Conservation (phyloP, 2,329 filamentous ascomycete genomes). For the Penicillium sp. region DNA sequence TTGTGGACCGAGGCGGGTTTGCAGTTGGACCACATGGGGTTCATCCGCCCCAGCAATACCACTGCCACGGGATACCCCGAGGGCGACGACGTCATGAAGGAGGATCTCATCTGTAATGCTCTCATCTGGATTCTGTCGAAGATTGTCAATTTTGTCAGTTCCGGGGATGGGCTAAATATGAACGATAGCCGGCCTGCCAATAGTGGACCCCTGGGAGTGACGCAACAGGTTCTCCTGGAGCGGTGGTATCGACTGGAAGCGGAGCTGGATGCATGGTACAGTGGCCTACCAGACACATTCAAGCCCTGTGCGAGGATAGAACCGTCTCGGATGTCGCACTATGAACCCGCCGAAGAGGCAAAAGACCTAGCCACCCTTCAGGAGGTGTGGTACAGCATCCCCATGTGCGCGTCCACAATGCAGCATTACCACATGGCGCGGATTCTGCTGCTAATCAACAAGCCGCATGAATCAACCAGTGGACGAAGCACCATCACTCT, state of each 20-base stretch:
- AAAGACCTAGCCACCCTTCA: constrained; percentile 45
- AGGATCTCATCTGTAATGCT: constrained; percentile 64
- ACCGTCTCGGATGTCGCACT: constrained; percentile 27
- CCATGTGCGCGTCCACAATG: constrained; percentile 64
- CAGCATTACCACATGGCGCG: constrained; percentile 48
- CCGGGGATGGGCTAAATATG: constrained; percentile 51
- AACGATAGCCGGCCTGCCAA: constrained; percentile 25
- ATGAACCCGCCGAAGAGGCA: constrained; percentile 26
- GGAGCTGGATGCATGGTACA: constrained; percentile 60
- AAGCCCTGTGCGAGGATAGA: constrained; percentile 54
- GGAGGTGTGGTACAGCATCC: constrained; percentile 64
- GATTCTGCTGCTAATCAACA: constrained; percentile 44
- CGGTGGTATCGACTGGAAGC: constrained; percentile 53
- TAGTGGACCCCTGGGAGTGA: constrained; percentile 32
- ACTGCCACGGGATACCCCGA: constrained; percentile 31
- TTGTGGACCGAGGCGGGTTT: constrained; percentile 66
- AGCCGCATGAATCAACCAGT: constrained; percentile 45
- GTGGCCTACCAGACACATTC: constrained; percentile 60
- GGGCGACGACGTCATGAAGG: constrained; percentile 52
- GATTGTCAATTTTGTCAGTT: constrained; percentile 63
- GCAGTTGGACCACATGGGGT: constrained; percentile 54
- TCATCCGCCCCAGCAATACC: constrained; percentile 46
- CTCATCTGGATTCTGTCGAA: constrained; percentile 66
- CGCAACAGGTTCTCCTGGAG: constrained; percentile 45
- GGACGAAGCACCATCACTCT: constrained; percentile 53